A percentile compares a stretch with the other conserved stretches of the same genome.
phyloP scores from a whole-genome alignment of 768 basidiomycete genomes.

The Pleurotus tuoliensis region DNA sequence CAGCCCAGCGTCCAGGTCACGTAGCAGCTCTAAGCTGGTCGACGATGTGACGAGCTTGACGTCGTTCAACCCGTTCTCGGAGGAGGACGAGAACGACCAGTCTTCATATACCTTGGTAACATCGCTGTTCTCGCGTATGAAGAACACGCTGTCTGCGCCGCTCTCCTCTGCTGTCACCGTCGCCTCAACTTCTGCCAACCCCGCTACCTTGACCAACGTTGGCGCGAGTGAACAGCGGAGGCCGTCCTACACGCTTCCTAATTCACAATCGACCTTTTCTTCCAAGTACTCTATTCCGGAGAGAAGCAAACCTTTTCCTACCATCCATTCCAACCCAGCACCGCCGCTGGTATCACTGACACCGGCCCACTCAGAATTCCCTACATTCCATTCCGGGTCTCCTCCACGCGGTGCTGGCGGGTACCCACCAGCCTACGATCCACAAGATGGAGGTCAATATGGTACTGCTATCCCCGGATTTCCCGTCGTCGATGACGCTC shows the following conservation, averaged over 20 bases:
- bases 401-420: slow-evolving; percentile 48
- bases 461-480: slow-evolving; percentile 83
- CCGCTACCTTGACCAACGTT: slow-evolving; percentile 24
- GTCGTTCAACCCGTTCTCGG: slow-evolving; percentile 89
- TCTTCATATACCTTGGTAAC: slow-evolving; percentile 83
- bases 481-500: slow-evolving; percentile 85
- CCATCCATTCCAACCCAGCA: slow-evolving; percentile 55
- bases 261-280: slow-evolving; percentile 44
- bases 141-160: slow-evolving; percentile 71
- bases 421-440: slow-evolving; percentile 52
- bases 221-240: slow-evolving; percentile 49
- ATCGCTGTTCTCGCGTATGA: slow-evolving; percentile 76
- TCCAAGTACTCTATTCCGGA: slow-evolving; percentile 47
- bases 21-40: slow-evolving; percentile 54
- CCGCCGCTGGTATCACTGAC: slow-evolving; percentile 85
- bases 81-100: slow-evolving; percentile 88
- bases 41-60: slow-evolving; percentile 73
- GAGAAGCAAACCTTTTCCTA: slow-evolving; percentile 53
- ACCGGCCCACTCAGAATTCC: slow-evolving; percentile 77
- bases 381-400: slow-evolving; percentile 63
- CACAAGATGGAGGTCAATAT: slow-evolving; percentile 51
- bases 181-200: slow-evolving; percentile 28
- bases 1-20: slow-evolving; percentile 51
- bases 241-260: slow-evolving; percentile 48
- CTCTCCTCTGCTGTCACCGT: slow-evolving; percentile 50